Evolutionary conservation across 1,284 basidiomycete species (phyloP), one percentile per base, ranked within the genome.

Genomic region (Exobasidium rhododendri): DNA sequence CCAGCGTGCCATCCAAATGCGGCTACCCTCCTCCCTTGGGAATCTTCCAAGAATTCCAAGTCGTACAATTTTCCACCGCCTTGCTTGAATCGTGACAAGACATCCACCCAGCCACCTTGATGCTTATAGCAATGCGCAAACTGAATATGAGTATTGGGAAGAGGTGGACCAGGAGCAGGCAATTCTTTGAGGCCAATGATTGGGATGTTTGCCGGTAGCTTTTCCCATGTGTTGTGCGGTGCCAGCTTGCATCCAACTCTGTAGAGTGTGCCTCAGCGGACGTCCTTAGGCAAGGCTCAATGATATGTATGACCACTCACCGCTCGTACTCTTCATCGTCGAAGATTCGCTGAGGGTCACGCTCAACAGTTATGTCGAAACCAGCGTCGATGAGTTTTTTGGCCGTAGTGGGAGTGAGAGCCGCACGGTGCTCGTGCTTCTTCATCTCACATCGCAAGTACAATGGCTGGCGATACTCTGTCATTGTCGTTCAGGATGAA

Each of bases 1-100:
- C 96, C 96, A 13, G 96, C 96, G 81, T 98, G 91, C 85, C 90
- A 99, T 5, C 96, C 96, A 77, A 99, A 99, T 0, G 96, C 96
- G n/a, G 96, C 96, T 28, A 99, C 94, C 40, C 96, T 88, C 35
- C 92, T 85, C 26, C 92, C 91, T 47, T 80, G 84, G 17, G 84
- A 86, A 80, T 98, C 94, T 70, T 88, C 90, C 64, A 98, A 84
- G 83, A 98, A 99, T 83, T 99, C 96, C 65, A 98, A 84, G 81
- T 98, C 96, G 83, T 98, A 97, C 50, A 99, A 84, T 40, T 87
- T 89, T 26, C 94, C 94, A 35, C 86, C 85, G 28, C 94, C 96
- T 63, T 85, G 84, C 80, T 87, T 84, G 85, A 98, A 99, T 47
- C 96, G 89, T 30, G 86, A 84, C 46, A 99, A 87, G 29, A 98